A percentile compares a stretch with the other conserved stretches of the same genome.
Conservation (phyloP, 148 eudicot species). For the Rhododendron kiyosumense region DNA sequence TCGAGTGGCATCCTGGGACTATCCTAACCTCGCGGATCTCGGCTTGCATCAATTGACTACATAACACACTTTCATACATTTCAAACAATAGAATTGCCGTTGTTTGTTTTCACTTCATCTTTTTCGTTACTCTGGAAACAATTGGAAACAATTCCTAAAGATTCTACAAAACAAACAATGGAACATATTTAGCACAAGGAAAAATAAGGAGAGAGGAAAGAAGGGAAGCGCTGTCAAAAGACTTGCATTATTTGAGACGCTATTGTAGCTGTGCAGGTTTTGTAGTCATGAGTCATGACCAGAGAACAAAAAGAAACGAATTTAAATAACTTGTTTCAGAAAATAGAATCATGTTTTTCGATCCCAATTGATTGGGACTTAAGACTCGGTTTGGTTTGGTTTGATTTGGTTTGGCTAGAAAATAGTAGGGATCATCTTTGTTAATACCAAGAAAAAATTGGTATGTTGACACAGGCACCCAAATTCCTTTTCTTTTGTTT, state of each 20-base stretch:
- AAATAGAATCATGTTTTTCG: too few relatives aligned
- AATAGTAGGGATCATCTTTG: not conserved
- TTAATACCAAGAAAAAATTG: not conserved
- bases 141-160: not conserved
- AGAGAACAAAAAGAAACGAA: not conserved
- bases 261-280: not conserved
- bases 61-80: not conserved
- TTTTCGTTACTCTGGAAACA: not conserved
- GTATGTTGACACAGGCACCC: not conserved
- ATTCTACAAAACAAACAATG: not conserved
- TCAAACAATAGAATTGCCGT: not conserved
- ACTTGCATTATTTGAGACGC: not conserved
- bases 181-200: not conserved
- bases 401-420: too few relatives aligned
- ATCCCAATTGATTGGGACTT: too few relatives aligned
- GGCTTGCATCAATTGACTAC: too few relatives aligned
- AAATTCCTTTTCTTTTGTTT: not conserved
- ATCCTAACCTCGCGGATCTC: too few relatives aligned
- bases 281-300: not conserved
- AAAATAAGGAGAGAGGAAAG: too few relatives aligned
- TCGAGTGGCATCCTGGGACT: too few relatives aligned
- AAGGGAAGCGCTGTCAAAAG: not conserved
- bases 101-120: not conserved
- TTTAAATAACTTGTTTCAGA: not conserved
- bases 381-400: too few relatives aligned